Evolutionary conservation across 2,329 filamentous ascomycete species (phyloP), one percentile per base, ranked within the genome.

Genomic region (Trichoderma arundinaceum): DNA sequence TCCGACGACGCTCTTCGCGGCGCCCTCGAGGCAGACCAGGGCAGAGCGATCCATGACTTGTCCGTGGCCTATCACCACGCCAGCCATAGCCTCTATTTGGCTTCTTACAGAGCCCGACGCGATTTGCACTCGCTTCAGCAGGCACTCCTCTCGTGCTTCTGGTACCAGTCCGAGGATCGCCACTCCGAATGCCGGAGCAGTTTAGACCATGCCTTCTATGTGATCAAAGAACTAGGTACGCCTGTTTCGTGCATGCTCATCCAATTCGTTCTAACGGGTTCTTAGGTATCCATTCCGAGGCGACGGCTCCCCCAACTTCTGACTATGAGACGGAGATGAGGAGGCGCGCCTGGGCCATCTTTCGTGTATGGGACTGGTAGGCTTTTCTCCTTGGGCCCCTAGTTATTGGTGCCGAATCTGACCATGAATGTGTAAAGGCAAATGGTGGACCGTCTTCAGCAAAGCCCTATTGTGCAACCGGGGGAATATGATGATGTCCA

Each of bases 311-410:
- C 7, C 51, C 66, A 3, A 61, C 76, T 35, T 68, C 75, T 0
- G 74, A 77, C 41, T 77, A 77, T 58, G 76, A 79, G 19, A 67
- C 72, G 17, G 77, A 79, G 67, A 75, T 79, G 67, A 70, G 74
- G 17, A 69, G 77, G 19, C 73, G 77, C 54, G 53, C 77, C 3
- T 79, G 78, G 77, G 78, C 75, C 56, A 69, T 79, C 13, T 48
- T 79, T 32, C 70, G 78, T 46, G 76, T 74, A 1, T 79, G 74
- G 76, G 78, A 79, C 64, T 79, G 77, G 77, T 79, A 68, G 69
- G 68, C 8, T 33, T 7, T 33, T 15, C 13, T 53, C 10, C 8
- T 13, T 22, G 35, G 43, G 32, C 38, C 9, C 17, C 10, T 10
- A 28, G 10, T 8, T 19, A 22, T n/a, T 9, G 15, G 8, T 9